Base-by-base conservation (phyloP, 2,329 filamentous ascomycete genomes). In the Colletotrichum euphorbiae region DNA sequence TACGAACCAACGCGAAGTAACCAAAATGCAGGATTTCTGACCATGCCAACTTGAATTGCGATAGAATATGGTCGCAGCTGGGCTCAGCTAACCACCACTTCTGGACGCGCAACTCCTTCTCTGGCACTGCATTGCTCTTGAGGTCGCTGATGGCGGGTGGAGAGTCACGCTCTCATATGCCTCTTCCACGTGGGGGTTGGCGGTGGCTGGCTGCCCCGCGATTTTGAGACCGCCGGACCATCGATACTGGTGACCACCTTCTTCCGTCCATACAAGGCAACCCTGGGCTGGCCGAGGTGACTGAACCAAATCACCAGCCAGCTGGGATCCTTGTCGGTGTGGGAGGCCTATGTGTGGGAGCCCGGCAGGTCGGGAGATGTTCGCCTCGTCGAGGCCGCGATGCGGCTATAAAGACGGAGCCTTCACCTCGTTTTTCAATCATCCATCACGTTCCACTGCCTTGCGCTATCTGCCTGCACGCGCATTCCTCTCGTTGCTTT, bases 241-340 rank as follows among this genome's bases (percentile, higher is more conserved):
- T 70, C 48, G 65, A 58, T 68, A 69, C 71, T 66, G 71, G 72
- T 73, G 73, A 74, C 71, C 73, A 72, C 73, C 69, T 33, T 60
- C 65, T 58, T 63, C 45, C 57, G 45, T 50, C 67, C 71, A 73
- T 72, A 73, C 74, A 73, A 72, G 73, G 74, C 72, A 73, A 69
- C 69, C 65, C 69, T 71, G 55, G 62, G 55, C 50, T 61, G 48
- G 62, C 63, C 42, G 42, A 62, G 17, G 38, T 69, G 67, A 67
- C 63, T 67, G 50, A 55, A 31, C 48, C 46, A 31, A 52, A 62
- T 67, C 67, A 57, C 62, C 62, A 57, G 63, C 51, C 61, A 28
- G 51, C 19, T 36, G 48, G 19, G 21, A 52, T 61, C 50, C 55
- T 54, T 56, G 50, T 69, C 52, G 51, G 46, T 48, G 62, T 61